Evolutionary conservation across 352 stramenopile genomes (phyloP).

Genomic region (Phytophthora brassicae): DNA sequence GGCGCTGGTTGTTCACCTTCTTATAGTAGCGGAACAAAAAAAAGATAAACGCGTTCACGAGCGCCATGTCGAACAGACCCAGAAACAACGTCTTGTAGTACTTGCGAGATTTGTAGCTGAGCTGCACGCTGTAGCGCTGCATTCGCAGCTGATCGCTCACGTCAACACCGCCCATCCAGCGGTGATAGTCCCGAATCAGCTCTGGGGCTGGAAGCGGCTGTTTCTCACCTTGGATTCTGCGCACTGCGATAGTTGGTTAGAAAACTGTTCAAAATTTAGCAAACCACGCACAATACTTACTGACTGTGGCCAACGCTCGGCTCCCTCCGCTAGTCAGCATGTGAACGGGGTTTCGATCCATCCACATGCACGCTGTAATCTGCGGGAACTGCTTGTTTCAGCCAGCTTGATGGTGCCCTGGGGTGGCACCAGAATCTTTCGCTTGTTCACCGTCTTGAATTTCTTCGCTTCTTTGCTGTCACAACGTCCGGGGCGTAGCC

Average conservation of each 20-base stretch:
- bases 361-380: constrained; percentile 6
- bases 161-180: no score
- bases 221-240: neutral
- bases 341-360: constrained; percentile 15
- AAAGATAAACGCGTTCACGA: constrained; percentile 15
- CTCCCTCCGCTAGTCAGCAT: constrained; percentile 2
- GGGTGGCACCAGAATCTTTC: neutral
- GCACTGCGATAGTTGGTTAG: no score
- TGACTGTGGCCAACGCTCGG: neutral
- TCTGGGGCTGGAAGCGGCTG: neutral
- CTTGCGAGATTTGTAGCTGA: constrained; percentile 5
- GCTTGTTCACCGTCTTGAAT: constrained; percentile 2
- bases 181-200: neutral
- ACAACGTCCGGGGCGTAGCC: neutral
- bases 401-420: constrained; percentile 10
- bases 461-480: neutral
- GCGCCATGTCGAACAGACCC: no score
- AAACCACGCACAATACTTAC: neutral
- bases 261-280: no score
- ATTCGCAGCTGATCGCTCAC: no score
- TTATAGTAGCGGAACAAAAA: neutral
- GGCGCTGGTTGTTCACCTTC: constrained; percentile 5
- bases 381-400: constrained; percentile 8
- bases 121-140: constrained; percentile 8
- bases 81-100: constrained; percentile 14